These are phyloP conservation scores for Pholiota molesta DNA, from an alignment of 768 basidiomycete species.

Conservation along the genomic window DNA sequence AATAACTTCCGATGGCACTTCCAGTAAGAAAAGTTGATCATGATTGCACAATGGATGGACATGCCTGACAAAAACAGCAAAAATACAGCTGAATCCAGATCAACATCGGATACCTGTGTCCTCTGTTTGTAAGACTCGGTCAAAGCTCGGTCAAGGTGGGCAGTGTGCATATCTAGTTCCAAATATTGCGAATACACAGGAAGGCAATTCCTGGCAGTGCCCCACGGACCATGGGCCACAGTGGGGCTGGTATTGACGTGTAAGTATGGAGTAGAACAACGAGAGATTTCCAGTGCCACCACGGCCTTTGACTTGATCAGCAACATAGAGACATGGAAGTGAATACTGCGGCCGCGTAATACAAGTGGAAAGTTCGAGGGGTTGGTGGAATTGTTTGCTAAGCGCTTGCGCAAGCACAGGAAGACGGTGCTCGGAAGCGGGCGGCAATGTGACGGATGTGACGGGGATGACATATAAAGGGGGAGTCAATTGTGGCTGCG, in stretches of 20 bases:
- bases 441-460: slow-evolving; percentile 24
- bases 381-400: slow-evolving; percentile 13
- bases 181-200: neutral
- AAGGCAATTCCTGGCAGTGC: neutral
- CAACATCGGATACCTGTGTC: no score
- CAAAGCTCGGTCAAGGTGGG: neutral
- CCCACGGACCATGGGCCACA: neutral
- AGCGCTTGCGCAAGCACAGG: slow-evolving; percentile 18
- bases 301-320: neutral
- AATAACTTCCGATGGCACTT: no score
- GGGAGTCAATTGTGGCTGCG: slow-evolving; percentile 23
- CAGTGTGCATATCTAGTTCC: no score
- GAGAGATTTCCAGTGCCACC: neutral
- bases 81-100: no score
- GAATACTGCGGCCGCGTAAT: slow-evolving; percentile 2
- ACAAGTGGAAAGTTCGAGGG: slow-evolving; percentile 14
- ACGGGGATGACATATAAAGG: slow-evolving; percentile 21
- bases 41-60: no score
- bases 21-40: no score
- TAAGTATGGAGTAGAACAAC: neutral
- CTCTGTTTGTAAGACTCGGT: neutral
- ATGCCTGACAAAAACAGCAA: no score
- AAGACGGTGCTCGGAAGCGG: slow-evolving; percentile 6
- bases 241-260: neutral
- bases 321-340: no score